Percentiles rank a stretch among this genome's conserved stretches.
phyloP scores from a whole-genome alignment of 441 rosid genomes.

The Cnidoscolus chayamansa region DNA sequence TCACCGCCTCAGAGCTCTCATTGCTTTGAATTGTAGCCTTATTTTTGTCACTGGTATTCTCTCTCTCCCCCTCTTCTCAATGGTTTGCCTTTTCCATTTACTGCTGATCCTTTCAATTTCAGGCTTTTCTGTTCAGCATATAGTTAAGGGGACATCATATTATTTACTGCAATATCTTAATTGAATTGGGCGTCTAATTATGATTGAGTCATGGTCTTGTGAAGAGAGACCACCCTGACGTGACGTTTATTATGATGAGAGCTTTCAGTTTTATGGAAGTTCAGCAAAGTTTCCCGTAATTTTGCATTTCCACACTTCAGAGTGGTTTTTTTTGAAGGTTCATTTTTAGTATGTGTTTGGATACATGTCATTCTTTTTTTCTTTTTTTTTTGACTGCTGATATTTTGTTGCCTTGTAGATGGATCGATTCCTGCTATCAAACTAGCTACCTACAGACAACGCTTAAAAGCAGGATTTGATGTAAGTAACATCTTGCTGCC shows the following conservation, averaged over 20 bases:
- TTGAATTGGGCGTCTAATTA: not conserved
- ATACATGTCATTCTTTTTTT: too few species aligned
- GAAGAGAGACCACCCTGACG: too few species aligned
- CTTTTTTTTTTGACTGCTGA: too few species aligned
- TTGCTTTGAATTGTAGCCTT: conserved; percentile 78
- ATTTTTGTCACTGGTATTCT: conserved; percentile 61
- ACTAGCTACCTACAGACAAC: conserved; percentile 65
- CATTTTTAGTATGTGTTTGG: too few species aligned
- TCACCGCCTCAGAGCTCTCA: conserved; percentile 86
- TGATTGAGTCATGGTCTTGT: not conserved
- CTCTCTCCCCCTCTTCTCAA: not conserved
- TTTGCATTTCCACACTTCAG: too few species aligned
- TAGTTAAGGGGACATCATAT: not conserved
- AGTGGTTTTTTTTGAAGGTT: too few species aligned
- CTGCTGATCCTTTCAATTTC: not conserved
- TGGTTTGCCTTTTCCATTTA: conserved; percentile 14
- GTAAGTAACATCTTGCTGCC: conserved; percentile 26
- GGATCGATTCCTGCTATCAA: conserved; percentile 92
- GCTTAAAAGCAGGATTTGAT: conserved; percentile 61
- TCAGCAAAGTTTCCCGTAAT: not conserved
- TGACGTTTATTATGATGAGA: not conserved
- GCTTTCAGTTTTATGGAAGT: not conserved
- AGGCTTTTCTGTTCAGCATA: too few species aligned
- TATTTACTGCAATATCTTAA: not conserved
- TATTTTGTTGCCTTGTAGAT: conserved; percentile 39